Base-by-base conservation (phyloP, 2,329 filamentous ascomycete genomes). In the Ophiognomonia clavigignenti-juglandacearum region DNA sequence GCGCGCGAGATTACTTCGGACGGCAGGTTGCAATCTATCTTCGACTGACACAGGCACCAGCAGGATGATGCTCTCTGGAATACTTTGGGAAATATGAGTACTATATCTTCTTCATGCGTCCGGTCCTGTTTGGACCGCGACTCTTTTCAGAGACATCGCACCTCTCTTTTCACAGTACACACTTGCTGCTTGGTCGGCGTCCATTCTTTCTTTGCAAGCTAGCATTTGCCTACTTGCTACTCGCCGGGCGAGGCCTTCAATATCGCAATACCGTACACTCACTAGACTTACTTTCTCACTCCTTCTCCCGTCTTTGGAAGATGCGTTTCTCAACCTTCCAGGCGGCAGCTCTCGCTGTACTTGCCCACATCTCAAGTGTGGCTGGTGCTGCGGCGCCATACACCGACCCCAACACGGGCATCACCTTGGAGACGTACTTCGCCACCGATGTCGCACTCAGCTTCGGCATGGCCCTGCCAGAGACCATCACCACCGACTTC, bases 391-490 rank as follows among this genome's bases (percentile, higher is more conserved):
- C 45, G 51, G 32, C 57, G 9, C 51, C 60, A 20, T 73, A 69
- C 53, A 74, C 72, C 3, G 46, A 48, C 5, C 19, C 46, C 4
- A 48, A 40, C 18, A 48, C 46, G 4, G 69, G 69, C 20, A 76
- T 77, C 48, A 61, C 64, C 7, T 76, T 71, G 52, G 60, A 68
- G 42, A 59, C 60, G 6, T 68, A 63, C 43, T 51, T 50, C 4
- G 56, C 64, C 24, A 55, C 64, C 22, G 40, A 38, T 26, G 54
- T 54, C 39, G 69, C 67, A 20, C 78, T 65, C 57, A 64, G 58
- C 22, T 71, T 78, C 44, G 74, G 74, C 55, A 66, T 80, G 34
- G 74, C 71, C 2, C 59, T 78, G 3, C 75, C 76, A 1, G 64
- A 74, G 48, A 70, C 62, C 11, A 59, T 71, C 13, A 65, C 60